Percentiles rank a stretch among this genome's conserved stretches.
These are phyloP conservation scores for Infundibulicybe gibba DNA, from an alignment of 768 basidiomycete species.

Conservation along the genomic window DNA sequence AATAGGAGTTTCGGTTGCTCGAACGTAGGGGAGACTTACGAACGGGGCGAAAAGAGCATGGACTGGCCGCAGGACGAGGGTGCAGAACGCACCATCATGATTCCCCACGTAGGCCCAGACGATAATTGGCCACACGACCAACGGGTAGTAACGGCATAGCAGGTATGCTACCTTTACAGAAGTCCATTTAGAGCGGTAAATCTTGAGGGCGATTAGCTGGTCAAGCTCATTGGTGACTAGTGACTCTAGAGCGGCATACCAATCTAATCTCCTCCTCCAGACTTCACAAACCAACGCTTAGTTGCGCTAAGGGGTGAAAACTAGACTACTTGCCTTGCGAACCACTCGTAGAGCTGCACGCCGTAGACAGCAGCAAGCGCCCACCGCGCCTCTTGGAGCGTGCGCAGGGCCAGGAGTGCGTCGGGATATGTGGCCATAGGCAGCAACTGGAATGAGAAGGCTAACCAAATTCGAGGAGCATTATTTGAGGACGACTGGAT, in stretches of 20 bases:
- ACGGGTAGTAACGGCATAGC: constrained; percentile 38
- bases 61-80: constrained; percentile 21
- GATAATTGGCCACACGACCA: constrained; percentile 30
- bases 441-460: too few species aligned
- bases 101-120: constrained; percentile 34
- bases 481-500: too few species aligned
- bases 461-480: too few species aligned
- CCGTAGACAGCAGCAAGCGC: constrained; percentile 27
- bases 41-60: constrained; percentile 30
- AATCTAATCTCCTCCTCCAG: neutral
- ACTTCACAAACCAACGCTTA: neutral
- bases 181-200: constrained; percentile 31
- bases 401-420: too few species aligned
- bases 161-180: constrained; percentile 37
- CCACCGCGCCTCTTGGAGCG: constrained; percentile 18
- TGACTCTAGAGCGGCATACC: neutral
- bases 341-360: constrained; percentile 34
- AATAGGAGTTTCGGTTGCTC: neutral
- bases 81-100: constrained; percentile 26
- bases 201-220: constrained; percentile 14
- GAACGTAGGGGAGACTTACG: constrained; percentile 12
- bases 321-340: constrained; percentile 24
- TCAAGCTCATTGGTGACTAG: neutral
- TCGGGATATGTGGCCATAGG: too few species aligned
- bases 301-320: neutral